phyloP scores from a whole-genome alignment of 73 alveolate genomes.

The Effrenium voratum region DNA sequence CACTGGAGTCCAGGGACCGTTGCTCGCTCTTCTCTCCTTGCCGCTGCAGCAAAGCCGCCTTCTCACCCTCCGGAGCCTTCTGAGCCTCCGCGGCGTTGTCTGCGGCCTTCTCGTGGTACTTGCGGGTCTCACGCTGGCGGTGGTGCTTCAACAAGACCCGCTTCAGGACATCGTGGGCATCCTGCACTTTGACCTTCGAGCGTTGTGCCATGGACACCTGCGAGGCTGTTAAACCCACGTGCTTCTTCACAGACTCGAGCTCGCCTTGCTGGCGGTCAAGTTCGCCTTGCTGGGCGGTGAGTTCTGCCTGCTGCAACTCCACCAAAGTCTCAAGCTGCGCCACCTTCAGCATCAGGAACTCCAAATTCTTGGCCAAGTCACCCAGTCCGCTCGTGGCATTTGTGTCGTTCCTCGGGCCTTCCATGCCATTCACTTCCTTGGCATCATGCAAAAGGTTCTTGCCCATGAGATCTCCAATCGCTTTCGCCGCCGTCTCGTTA shows the following conservation, averaged over 20 bases:
- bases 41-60: too few relatives aligned
- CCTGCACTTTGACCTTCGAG: neutral
- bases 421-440: neutral
- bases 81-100: too few relatives aligned
- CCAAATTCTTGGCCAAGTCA: conserved; percentile 6
- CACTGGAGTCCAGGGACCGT: neutral
- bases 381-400: conserved; percentile 19
- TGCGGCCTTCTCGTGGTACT: too few relatives aligned
- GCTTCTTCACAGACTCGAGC: neutral
- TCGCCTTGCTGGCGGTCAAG: too few relatives aligned
- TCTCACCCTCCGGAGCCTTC: too few relatives aligned
- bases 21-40: neutral
- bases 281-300: too few relatives aligned
- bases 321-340: conserved; percentile 68
- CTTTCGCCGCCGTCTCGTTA: neutral
- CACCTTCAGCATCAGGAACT: conserved; percentile 44
- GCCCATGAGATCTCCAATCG: neutral
- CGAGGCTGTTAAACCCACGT: too few relatives aligned
- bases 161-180: conserved; percentile 12
- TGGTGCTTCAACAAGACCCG: conserved; percentile 54
- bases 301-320: conserved; percentile 46
- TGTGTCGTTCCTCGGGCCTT: neutral
- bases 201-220: neutral
- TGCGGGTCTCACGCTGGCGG: conserved; percentile 49
- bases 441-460: neutral